A percentile compares a stretch with the other conserved stretches of the same genome.
Conservation (phyloP, 345 rosid genomes). For the Turritis glabra region DNA sequence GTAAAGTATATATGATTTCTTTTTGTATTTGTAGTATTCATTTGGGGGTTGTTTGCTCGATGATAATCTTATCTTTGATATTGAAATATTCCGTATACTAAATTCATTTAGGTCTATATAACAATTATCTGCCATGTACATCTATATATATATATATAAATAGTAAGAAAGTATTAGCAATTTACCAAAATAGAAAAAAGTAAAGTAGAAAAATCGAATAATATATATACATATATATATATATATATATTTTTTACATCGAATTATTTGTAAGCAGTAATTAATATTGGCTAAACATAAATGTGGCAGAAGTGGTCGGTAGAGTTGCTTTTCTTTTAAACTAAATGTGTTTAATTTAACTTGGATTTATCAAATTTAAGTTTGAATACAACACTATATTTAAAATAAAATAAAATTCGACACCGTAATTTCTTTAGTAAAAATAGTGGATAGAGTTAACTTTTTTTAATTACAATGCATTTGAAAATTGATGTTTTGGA, state of each 20-base stretch:
- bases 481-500: background rate
- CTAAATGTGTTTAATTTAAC: background rate
- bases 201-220: background rate
- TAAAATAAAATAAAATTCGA: background rate
- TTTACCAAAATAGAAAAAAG: background rate
- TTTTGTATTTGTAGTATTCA: background rate
- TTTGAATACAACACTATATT: background rate
- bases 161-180: background rate
- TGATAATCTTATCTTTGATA: background rate
- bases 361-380: background rate
- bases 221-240: background rate
- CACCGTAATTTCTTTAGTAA: background rate
- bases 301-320: background rate
- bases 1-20: background rate
- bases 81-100: background rate
- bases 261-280: background rate
- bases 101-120: background rate
- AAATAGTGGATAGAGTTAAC: background rate
- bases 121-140: background rate
- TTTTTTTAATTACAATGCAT: background rate
- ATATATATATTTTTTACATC: background rate
- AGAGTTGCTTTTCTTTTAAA: background rate
- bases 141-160: background rate
- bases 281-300: background rate
- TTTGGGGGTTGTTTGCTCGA: background rate